Conservation (phyloP, 768 basidiomycete genomes). For the Calocybe cyanea region DNA sequence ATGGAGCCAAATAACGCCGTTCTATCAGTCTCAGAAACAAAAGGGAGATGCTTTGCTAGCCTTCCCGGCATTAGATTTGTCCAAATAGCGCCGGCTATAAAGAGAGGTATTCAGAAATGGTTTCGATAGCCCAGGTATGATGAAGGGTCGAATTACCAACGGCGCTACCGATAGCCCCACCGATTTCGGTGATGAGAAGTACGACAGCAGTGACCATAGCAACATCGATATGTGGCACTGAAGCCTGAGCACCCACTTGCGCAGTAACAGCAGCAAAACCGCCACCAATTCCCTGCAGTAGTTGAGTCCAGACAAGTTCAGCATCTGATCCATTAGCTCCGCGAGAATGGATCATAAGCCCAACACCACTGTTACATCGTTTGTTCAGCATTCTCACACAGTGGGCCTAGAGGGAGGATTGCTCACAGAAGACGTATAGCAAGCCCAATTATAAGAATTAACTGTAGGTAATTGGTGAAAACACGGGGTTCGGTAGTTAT, state of each 20-base stretch:
- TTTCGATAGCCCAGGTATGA: no score
- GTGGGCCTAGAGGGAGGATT: neutral
- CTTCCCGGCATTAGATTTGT: conserved; percentile 61
- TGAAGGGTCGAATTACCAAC: conserved; percentile 36
- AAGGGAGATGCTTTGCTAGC: conserved; percentile 53
- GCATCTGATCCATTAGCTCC: conserved; percentile 53
- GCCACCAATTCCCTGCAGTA: conserved; percentile 73
- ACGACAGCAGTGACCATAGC: conserved; percentile 67
- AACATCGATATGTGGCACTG: conserved; percentile 61
- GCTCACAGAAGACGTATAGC: conserved; percentile 49
- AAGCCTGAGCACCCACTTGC: conserved; percentile 62
- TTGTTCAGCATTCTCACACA: neutral
- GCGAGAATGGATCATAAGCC: conserved; percentile 67
- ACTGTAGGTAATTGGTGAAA: conserved; percentile 18
- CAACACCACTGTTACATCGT: conserved; percentile 43
- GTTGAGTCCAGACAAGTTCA: conserved; percentile 61
- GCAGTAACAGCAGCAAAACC: conserved; percentile 58
- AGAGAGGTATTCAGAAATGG: neutral
- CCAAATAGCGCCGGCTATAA: conserved; percentile 61
- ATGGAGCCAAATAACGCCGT: conserved; percentile 54
- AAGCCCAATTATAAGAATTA: conserved; percentile 54
- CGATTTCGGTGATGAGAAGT: conserved; percentile 66
- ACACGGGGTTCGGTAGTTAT: neutral
- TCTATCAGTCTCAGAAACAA: conserved; percentile 37
- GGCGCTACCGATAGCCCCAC: conserved; percentile 62